Conservation (phyloP, 75 land plant genomes). For the Pseudotsuga menziesii region DNA sequence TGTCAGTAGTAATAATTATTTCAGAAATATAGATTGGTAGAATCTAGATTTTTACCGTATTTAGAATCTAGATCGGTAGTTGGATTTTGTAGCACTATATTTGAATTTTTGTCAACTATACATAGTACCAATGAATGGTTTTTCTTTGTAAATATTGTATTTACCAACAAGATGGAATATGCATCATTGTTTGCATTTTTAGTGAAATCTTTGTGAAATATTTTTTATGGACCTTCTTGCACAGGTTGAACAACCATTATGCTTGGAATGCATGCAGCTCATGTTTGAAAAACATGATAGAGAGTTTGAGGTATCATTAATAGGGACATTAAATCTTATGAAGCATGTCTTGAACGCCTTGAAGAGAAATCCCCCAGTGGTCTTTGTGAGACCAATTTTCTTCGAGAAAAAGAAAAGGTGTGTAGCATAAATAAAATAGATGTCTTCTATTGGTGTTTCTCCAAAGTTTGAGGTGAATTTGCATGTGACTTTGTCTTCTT, state of each 20-base stretch:
- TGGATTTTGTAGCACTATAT: not conserved
- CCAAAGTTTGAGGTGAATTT: not conserved
- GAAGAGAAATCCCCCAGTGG: conserved; percentile 59
- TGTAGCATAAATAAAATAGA: not conserved
- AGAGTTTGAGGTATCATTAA: conserved; percentile 89
- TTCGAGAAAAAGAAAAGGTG: conserved; percentile 86
- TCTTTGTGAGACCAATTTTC: conserved; percentile 84
- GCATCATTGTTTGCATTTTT: not conserved
- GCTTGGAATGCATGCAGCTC: conserved; percentile 92
- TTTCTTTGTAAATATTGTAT: not conserved
- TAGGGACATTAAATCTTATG: conserved; percentile 89
- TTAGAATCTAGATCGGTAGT: not conserved
- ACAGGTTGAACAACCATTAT: conserved; percentile 98
- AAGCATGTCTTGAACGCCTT: conserved; percentile 68
- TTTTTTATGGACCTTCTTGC: not conserved
- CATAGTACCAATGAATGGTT: not conserved
- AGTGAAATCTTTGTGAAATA: not conserved
- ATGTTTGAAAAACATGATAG: conserved; percentile 88
- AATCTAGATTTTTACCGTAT: not conserved
- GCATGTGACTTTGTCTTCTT: not conserved
- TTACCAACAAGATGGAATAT: not conserved
- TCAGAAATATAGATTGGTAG: not conserved
- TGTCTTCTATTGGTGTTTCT: not conserved
- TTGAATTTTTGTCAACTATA: not conserved
- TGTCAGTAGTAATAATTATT: not conserved